Percentiles rank a stretch among this genome's conserved stretches.
These are phyloP conservation scores for Circinella umbellata DNA, from an alignment of 371 early-diverging fungal species.

Conservation along the genomic window DNA sequence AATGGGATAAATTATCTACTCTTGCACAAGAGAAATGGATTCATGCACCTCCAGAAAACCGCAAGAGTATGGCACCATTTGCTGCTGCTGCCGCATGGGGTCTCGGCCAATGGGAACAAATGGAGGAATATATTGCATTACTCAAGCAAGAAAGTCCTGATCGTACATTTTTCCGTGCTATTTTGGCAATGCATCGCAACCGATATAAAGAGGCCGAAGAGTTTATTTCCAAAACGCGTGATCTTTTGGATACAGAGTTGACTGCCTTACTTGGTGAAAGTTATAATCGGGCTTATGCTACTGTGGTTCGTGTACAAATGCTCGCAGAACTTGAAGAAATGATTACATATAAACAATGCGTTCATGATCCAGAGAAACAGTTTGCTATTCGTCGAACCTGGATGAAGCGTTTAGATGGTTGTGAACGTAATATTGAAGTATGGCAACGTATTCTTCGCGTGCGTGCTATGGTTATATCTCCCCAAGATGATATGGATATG, in stretches of 20 bases:
- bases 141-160: conserved; percentile 81
- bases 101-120: conserved; percentile 86
- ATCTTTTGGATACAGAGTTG: conserved; percentile 87
- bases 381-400: conserved; percentile 84
- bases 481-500: conserved; percentile 92
- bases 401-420: conserved; percentile 86
- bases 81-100: conserved; percentile 98
- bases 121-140: conserved; percentile 88
- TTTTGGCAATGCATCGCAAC: conserved; percentile 86
- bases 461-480: conserved; percentile 87
- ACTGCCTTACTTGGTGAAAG: conserved; percentile 93
- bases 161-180: conserved; percentile 82
- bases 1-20: conserved; percentile 89
- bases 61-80: conserved; percentile 79
- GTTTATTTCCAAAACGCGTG: conserved; percentile 84
- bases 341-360: conserved; percentile 84
- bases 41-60: conserved; percentile 54
- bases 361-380: conserved; percentile 85
- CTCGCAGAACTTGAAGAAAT: conserved; percentile 97
- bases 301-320: conserved; percentile 94
- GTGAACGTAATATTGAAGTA: conserved; percentile 94
- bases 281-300: conserved; percentile 91
- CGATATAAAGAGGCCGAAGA: conserved; percentile 76
- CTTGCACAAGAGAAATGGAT: conserved; percentile 89
- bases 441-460: conserved; percentile 95